Evolutionary conservation across 169 alveolate genomes (phyloP), one percentile per base, ranked within the genome.

Genomic region (Babesia divergens): DNA sequence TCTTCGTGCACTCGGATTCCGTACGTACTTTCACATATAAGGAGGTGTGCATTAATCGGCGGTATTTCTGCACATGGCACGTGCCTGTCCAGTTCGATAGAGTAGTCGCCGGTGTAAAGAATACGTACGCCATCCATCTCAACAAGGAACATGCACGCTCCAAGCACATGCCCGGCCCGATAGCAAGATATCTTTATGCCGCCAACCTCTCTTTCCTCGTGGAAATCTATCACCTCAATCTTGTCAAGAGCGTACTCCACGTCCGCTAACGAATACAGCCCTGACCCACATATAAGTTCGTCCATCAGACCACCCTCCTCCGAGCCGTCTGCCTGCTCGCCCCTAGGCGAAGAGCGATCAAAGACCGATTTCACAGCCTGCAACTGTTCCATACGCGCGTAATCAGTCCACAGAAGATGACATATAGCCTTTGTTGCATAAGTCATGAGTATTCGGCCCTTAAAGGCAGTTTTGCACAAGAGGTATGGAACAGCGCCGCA

Each of bases 161-260:
- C 99, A 18, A 98, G 85, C 31, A 98, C 99, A 89, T 98, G 99
- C 0, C 99, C 99, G 0, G 99, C 99, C 54, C 97, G 91, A 80
- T 91, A 97, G 56, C 98, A 95, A 31, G 97, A 87, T 60, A 98
- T 85, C 72, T 94, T 93, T 22, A 96, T 94, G 24, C 98, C 98
- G 53, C 91, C 90, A 29, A 89, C 64, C 40, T 93, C 97, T 29
- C 91, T 85, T 80, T 95, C 97, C 79, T 97, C 95, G 66, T 94
- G 96, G 82, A 95, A 96, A 74, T 97, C 96, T 38, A 98, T 83
- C 16, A 94, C 84, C 65, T 94, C 94, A 18, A 95, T 95, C 79
- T 91, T 83, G 20, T 93, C 92, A 53, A 94, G 54, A 11, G 99
- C 93, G 46, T 67, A 67, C 46, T 93, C 96, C 14, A 97, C 83